Percentiles rank a stretch among this genome's conserved stretches.
Evolutionary conservation across 805 yeast genomes (phyloP).

Genomic region (Yarrowia sp.): DNA sequence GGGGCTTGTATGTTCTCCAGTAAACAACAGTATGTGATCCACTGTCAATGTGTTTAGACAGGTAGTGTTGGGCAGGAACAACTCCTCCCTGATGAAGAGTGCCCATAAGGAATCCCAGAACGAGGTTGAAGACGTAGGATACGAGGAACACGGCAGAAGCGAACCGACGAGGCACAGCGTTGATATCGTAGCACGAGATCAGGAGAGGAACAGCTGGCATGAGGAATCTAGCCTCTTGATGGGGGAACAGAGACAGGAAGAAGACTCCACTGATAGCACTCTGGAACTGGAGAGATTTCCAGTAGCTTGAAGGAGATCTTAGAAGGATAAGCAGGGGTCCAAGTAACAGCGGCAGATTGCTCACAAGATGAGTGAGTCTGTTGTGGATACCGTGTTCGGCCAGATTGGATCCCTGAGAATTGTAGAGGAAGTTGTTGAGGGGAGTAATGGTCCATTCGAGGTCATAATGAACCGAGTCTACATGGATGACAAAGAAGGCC

Average conservation of each 20-base stretch:
- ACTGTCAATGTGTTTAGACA: slow-evolving; percentile 45
- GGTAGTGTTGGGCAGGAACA: slow-evolving; percentile 61
- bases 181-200: slow-evolving; percentile 59
- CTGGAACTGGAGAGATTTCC: slow-evolving; percentile 62
- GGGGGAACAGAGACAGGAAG: slow-evolving; percentile 76
- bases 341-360: slow-evolving; percentile 78
- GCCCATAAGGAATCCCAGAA: slow-evolving; percentile 74
- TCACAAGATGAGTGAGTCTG: slow-evolving; percentile 70
- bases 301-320: slow-evolving; percentile 53
- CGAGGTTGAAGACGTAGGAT: slow-evolving; percentile 72
- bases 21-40: slow-evolving; percentile 59
- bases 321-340: slow-evolving; percentile 75
- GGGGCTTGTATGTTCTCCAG: slow-evolving; percentile 97
- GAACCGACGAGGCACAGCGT: slow-evolving; percentile 41
- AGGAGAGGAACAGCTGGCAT: slow-evolving; percentile 78
- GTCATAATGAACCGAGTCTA: slow-evolving; percentile 62
- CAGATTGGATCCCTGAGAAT: slow-evolving; percentile 64
- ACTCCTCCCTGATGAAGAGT: slow-evolving; percentile 90
- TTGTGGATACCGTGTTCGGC: slow-evolving; percentile 85
- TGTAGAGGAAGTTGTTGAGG: slow-evolving; percentile 76
- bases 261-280: slow-evolving; percentile 67
- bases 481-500: slow-evolving; percentile 52
- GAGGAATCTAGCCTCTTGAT: slow-evolving; percentile 91
- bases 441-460: slow-evolving; percentile 66
- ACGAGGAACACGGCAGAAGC: slow-evolving; percentile 45